Conservation (phyloP, 495 filamentous ascomycete genomes). For the Neurospora terricola region DNA sequence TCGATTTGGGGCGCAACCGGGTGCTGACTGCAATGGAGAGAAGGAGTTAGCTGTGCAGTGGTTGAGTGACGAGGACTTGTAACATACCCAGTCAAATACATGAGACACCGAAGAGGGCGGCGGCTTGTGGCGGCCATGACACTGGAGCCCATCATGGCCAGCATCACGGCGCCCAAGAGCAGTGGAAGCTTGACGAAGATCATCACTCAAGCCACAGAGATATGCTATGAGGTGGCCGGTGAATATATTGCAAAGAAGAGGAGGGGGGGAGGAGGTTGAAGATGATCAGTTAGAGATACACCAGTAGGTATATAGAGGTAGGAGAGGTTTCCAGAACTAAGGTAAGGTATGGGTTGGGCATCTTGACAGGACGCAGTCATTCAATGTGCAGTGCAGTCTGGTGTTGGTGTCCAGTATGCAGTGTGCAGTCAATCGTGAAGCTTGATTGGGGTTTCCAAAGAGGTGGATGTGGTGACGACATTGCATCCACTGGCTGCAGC, state of each 20-base stretch:
- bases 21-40: slow-evolving; percentile 35
- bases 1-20: slow-evolving; percentile 36
- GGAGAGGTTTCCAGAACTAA: background rate
- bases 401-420: background rate
- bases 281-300: background rate
- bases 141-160: slow-evolving; percentile 1
- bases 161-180: background rate
- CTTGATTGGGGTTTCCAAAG: background rate
- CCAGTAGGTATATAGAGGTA: background rate
- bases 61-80: background rate
- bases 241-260: background rate
- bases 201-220: background rate
- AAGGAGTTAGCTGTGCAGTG: background rate
- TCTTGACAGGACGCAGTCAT: background rate
- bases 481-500: background rate
- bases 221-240: background rate
- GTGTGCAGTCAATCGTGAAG: background rate
- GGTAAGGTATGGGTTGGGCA: background rate
- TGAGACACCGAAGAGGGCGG: slow-evolving; percentile 36
- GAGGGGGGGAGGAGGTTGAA: background rate
- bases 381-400: background rate
- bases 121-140: slow-evolving; percentile 6
- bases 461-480: background rate
- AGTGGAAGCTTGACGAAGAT: background rate
- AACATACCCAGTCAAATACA: slow-evolving; percentile 51